Evolutionary conservation across 2,329 filamentous ascomycete species (phyloP).

Genomic region (Zarea fungicola): DNA sequence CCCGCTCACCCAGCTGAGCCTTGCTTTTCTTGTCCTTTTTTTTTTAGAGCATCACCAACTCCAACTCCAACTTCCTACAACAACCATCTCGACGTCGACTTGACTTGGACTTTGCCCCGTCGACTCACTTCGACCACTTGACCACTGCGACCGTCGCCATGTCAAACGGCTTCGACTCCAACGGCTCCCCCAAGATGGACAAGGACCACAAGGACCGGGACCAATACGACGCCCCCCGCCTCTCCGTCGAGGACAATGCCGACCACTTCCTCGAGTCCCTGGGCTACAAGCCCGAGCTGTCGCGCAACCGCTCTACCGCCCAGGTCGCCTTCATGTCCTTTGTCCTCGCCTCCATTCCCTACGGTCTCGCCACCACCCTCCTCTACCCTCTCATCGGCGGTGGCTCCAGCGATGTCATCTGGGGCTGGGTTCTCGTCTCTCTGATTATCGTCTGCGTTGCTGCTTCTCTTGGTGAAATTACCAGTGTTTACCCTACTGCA

Average conservation of each 20-base stretch:
- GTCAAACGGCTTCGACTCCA: slow-evolving; percentile 7
- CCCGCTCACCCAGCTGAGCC: not conserved
- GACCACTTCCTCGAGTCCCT: slow-evolving; percentile 59
- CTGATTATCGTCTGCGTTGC: slow-evolving; percentile 67
- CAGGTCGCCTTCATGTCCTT: slow-evolving; percentile 74
- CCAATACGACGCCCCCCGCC: slow-evolving; percentile 21
- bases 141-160: slow-evolving; percentile 14
- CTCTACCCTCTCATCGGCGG: slow-evolving; percentile 62
- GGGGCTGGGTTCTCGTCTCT: slow-evolving; percentile 67
- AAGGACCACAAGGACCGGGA: slow-evolving; percentile 26
- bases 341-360: slow-evolving; percentile 69
- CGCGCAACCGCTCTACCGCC: slow-evolving; percentile 59
- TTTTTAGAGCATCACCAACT: not conserved
- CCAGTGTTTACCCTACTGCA: slow-evolving; percentile 69
- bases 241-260: slow-evolving; percentile 38
- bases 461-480: slow-evolving; percentile 66
- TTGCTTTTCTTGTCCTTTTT: not conserved
- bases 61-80: not conserved
- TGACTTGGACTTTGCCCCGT: not conserved
- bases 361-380: slow-evolving; percentile 66
- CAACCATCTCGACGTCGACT: not conserved
- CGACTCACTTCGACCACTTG: too few species aligned
- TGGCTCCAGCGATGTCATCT: slow-evolving; percentile 64
- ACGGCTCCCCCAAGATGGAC: slow-evolving; percentile 19
- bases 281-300: slow-evolving; percentile 62